Percentiles rank a stretch among this genome's conserved stretches.
These are phyloP conservation scores for Rutstroemia sp. DNA, from an alignment of 2,329 filamentous ascomycete genomes.

Conservation along the genomic window DNA sequence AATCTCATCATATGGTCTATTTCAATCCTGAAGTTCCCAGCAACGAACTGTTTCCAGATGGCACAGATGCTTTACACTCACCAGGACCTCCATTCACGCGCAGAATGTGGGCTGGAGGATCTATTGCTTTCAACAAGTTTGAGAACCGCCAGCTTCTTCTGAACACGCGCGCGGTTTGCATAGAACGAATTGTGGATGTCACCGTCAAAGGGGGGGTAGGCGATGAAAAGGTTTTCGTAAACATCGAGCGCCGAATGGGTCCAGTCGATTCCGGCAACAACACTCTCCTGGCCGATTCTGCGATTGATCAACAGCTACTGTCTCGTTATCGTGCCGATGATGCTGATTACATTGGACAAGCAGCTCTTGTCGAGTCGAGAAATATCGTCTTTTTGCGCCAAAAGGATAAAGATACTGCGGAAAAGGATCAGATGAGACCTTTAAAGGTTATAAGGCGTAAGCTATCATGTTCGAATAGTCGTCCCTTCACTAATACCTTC, in stretches of 20 bases:
- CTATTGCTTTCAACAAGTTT: slow-evolving; percentile 45
- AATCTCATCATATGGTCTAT: slow-evolving; percentile 78
- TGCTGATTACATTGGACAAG: background rate
- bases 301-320: slow-evolving; percentile 1
- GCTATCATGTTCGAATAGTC: slow-evolving; percentile 8
- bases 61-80: slow-evolving; percentile 72
- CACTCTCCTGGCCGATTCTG: background rate
- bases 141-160: slow-evolving; percentile 21
- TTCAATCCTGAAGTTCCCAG: slow-evolving; percentile 66
- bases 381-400: slow-evolving; percentile 57
- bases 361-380: slow-evolving; percentile 47
- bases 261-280: slow-evolving; percentile 22
- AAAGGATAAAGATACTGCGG: slow-evolving; percentile 15
- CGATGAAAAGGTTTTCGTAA: slow-evolving; percentile 28
- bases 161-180: slow-evolving; percentile 34
- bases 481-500: background rate
- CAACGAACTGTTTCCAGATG: slow-evolving; percentile 64
- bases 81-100: slow-evolving; percentile 66
- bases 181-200: slow-evolving; percentile 41
- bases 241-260: slow-evolving; percentile 23
- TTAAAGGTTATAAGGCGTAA: slow-evolving; percentile 23
- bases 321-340: background rate
- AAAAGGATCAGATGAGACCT: slow-evolving; percentile 12
- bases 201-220: slow-evolving; percentile 19
- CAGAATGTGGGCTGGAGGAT: slow-evolving; percentile 85